phyloP scores from a whole-genome alignment of 1,139 yeast genomes.

The Arxiozyma telluris region DNA sequence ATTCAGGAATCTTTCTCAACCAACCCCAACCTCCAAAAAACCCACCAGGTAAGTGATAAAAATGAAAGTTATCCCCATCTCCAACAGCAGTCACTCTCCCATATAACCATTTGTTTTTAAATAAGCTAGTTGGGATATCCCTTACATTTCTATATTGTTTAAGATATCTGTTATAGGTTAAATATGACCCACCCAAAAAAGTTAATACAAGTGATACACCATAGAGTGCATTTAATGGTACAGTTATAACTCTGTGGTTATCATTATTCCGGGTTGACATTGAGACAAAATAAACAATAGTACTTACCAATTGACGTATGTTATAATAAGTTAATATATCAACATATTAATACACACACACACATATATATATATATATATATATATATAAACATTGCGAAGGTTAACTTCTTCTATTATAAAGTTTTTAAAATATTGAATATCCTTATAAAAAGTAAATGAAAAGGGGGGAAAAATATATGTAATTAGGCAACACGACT shows the following conservation, averaged over 20 bases:
- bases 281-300: background rate
- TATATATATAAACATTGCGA: too few relatives aligned
- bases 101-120: conserved; percentile 42
- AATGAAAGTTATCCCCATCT: conserved; percentile 91
- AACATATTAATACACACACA: background rate
- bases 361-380: too few relatives aligned
- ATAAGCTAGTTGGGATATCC: conserved; percentile 35
- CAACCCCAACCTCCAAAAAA: conserved; percentile 86
- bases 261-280: background rate
- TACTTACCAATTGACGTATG: background rate
- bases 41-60: conserved; percentile 94
- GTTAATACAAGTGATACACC: background rate
- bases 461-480: background rate
- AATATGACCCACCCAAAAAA: conserved; percentile 24
- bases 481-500: background rate
- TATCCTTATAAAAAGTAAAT: background rate
- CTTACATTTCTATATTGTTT: conserved; percentile 34
- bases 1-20: conserved; percentile 48
- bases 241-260: background rate
- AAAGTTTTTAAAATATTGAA: too few relatives aligned
- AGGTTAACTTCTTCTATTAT: background rate
- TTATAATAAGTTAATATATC: too few relatives aligned
- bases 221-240: background rate
- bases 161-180: conserved; percentile 33
- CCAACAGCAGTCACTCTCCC: conserved; percentile 91